Evolutionary conservation across 1,284 basidiomycete species (phyloP), one percentile per base, ranked within the genome.

Genomic region (Irpex rosettiformis): DNA sequence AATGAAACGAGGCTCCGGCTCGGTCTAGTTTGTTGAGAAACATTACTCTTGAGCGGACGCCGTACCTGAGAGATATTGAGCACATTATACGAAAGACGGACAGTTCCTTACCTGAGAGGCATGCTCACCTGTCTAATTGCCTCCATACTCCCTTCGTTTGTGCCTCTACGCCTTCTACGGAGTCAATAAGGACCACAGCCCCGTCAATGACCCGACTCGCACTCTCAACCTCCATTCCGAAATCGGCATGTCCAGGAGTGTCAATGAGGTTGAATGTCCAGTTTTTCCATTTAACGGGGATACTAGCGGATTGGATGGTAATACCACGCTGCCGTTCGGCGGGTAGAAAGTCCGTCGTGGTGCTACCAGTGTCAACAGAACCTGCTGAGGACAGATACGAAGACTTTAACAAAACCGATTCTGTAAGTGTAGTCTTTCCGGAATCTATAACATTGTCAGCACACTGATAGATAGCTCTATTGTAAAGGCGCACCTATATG

Each of bases 191-290:
- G 16, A 96, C 89, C 13, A 96, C 86, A 3, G 92, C 91, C 59
- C 94, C 94, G 66, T 96, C 93, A 1, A 94, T 86, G 7, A 96
- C 89, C 16, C 93, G 84, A 67, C 93, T 93, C 11, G 93, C 93
- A 65, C 93, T 90, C 71, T 95, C 94, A 8, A 96, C 94, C 67
- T 96, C 93, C 89, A 96, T 94, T 2, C 93, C 93, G 73, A 96
- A 96, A 72, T 96, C 93, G 5, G 93, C 92, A 72, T 96, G 93
- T 16, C 93, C 93, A 5, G 93, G 93, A 4, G 93, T 96, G 68
- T 96, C 94, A 53, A 96, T 88, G 40, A 96, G 80, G 66, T 94
- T 94, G 72, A 93, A 91, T 3, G 80, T 85, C 84, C 89, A 91
- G 61, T 84, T 70, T 68, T 87, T 84, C 94, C 94, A 96, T 70